Evolutionary conservation across 352 stramenopile genomes (phyloP), one percentile per base, ranked within the genome.

Genomic region (Globisporangium yorkense): DNA sequence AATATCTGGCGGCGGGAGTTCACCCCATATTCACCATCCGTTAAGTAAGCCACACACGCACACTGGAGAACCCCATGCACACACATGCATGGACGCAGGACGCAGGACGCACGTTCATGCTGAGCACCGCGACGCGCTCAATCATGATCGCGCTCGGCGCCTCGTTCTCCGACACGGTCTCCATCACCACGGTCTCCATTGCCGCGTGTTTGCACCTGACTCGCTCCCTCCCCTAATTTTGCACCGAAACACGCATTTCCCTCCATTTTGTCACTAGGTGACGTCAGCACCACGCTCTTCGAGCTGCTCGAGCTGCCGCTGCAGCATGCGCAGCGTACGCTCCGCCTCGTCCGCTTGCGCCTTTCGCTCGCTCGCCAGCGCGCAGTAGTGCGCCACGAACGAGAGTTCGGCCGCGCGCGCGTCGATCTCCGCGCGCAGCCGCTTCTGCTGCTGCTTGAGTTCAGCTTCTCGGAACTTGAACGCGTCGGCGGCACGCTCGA

Each of bases 101-200:
- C 35, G 7, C 24, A 27, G 31, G 12, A 62, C 73, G 54, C 68
- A 89, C 80, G 48, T 89, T 89, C 54, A 87, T 69, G 67, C 77
- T 88, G 49, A 89, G 74, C 60, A 89, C 72, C 2, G 72, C 74
- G 64, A 89, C 71, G 43, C 77, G 77, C 56, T 84, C 77, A 40
- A 70, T 65, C 31, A 47, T 35, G 40, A 57, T 49, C 41, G 64
- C 59, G 27, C 20, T 46, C 57, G 27, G 1, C n/a, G 44, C 46
- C 44, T 29, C 56, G 15, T 51, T 48, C 18, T 55, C 18, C 31
- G n/a, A 8, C 27, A 16, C 7, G 35, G 46, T 13, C 56, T 63
- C 31, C 41, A 46, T 52, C 44, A 10, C 33, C 6, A 12, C 33
- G 33, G 33, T 31, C 20, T 41, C 3, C 13, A 8, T 24, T 4